Evolutionary conservation across 2,329 filamentous ascomycete genomes (phyloP).

Genomic region (Hymenoscyphus fructigenus): DNA sequence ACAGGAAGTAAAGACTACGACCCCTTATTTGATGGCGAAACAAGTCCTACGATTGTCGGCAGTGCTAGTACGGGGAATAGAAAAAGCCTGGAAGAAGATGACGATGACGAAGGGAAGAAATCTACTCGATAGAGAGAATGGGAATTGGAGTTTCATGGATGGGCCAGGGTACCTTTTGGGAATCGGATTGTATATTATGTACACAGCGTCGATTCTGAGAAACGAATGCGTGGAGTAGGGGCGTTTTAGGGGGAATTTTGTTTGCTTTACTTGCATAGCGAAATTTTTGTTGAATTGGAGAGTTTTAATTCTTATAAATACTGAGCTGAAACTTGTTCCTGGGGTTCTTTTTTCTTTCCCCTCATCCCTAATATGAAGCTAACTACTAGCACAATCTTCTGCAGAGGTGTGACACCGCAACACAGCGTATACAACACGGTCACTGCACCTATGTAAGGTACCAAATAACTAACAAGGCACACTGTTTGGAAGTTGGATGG

Average conservation of each 20-base stretch:
- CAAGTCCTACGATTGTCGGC: constrained; percentile 31
- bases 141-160: background rate
- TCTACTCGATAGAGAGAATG: background rate
- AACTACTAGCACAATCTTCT: too few relatives aligned
- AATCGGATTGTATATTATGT: constrained; percentile 6
- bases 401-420: too few relatives aligned
- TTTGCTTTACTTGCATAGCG: constrained; percentile 5
- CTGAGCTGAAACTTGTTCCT: too few relatives aligned
- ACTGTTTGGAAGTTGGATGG: too few relatives aligned
- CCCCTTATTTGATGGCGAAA: constrained; percentile 35
- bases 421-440: too few relatives aligned
- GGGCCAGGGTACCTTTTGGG: background rate
- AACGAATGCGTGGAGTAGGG: constrained; percentile 9
- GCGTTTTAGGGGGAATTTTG: constrained; percentile 7
- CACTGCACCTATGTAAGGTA: too few relatives aligned
- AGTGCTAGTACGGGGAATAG: constrained; percentile 29
- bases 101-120: constrained; percentile 7
- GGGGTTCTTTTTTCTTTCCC: too few relatives aligned
- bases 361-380: too few relatives aligned
- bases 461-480: too few relatives aligned
- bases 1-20: constrained; percentile 34
- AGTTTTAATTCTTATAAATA: background rate
- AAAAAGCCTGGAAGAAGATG: constrained; percentile 14
- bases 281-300: background rate
- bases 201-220: constrained; percentile 3